These are phyloP conservation scores for Plectosphaerella plurivora DNA, from an alignment of 2,329 filamentous ascomycete species.

Conservation along the genomic window DNA sequence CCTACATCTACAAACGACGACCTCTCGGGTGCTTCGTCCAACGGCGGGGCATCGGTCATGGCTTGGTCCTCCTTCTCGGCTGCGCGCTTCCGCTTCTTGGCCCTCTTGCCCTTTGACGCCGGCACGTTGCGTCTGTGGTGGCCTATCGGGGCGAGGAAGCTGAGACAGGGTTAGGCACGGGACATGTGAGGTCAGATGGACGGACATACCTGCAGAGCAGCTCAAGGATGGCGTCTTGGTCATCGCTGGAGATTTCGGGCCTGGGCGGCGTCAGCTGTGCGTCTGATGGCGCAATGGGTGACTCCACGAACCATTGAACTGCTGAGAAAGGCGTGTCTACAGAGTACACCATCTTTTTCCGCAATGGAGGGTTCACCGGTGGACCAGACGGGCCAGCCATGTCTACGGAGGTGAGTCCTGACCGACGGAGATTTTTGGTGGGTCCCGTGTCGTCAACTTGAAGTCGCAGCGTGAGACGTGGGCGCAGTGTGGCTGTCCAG, in stretches of 20 bases:
- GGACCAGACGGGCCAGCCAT: neutral
- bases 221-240: conserved; percentile 62
- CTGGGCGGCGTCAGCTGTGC: conserved; percentile 30
- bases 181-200: neutral
- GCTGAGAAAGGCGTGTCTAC: conserved; percentile 62
- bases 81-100: conserved; percentile 46
- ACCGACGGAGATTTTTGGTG: neutral
- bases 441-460: neutral
- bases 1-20: conserved; percentile 58
- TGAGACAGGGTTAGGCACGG: conserved; percentile 23
- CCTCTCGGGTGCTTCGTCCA: conserved; percentile 42
- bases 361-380: neutral
- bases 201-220: conserved; percentile 58
- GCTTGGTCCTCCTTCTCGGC: conserved; percentile 18
- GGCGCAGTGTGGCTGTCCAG: too few relatives aligned
- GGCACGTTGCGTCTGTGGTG: conserved; percentile 52
- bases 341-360: conserved; percentile 57
- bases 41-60: conserved; percentile 21
- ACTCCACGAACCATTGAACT: conserved; percentile 49
- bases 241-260: conserved; percentile 52
- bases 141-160: conserved; percentile 60
- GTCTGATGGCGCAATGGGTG: neutral
- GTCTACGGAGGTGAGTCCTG: neutral
- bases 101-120: conserved; percentile 58
- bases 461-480: too few relatives aligned